A percentile compares a stretch with the other conserved stretches of the same genome.
Conservation (phyloP, 2,329 filamentous ascomycete species). For the Aurifilum marmelostoma region DNA sequence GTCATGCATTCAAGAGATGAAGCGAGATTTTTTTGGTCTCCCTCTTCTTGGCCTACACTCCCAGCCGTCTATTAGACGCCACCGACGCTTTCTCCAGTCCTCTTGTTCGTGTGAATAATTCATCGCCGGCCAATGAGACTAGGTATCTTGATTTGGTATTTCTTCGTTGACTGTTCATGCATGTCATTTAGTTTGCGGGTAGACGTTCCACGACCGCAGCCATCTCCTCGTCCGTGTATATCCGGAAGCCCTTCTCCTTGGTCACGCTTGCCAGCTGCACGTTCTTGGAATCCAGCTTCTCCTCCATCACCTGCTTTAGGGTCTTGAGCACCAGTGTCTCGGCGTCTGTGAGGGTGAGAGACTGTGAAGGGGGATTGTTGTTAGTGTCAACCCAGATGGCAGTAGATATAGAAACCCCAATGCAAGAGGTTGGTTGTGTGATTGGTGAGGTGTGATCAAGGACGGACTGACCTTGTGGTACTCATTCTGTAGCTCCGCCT, state of each 20-base stretch:
- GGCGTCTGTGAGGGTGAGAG: slow-evolving; percentile 87
- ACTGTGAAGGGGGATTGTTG: slow-evolving; percentile 51
- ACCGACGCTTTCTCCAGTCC: neutral
- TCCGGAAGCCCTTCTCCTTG: slow-evolving; percentile 96
- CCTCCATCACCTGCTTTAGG: slow-evolving; percentile 99
- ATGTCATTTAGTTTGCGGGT: slow-evolving; percentile 58
- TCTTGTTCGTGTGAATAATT: neutral
- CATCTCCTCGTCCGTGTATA: slow-evolving; percentile 99
- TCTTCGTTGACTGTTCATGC: neutral
- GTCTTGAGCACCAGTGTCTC: slow-evolving; percentile 97
- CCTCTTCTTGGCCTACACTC: neutral
- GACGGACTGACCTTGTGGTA: slow-evolving; percentile 76
- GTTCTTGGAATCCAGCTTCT: slow-evolving; percentile 98
- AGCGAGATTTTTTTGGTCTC: neutral
- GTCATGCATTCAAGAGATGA: slow-evolving; percentile 2
- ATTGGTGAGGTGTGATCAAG: neutral
- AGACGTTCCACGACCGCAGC: slow-evolving; percentile 85
- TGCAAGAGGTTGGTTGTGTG: neutral
- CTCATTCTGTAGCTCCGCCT: slow-evolving; percentile 97
- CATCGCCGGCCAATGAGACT: neutral
- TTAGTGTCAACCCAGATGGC: no score
- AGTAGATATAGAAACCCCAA: neutral
- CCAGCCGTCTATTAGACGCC: neutral
- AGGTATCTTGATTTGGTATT: no score
- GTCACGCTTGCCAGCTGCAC: slow-evolving; percentile 98